Evolutionary conservation across 2,329 filamentous ascomycete genomes (phyloP).

Genomic region (Sordariomycetes sp.): DNA sequence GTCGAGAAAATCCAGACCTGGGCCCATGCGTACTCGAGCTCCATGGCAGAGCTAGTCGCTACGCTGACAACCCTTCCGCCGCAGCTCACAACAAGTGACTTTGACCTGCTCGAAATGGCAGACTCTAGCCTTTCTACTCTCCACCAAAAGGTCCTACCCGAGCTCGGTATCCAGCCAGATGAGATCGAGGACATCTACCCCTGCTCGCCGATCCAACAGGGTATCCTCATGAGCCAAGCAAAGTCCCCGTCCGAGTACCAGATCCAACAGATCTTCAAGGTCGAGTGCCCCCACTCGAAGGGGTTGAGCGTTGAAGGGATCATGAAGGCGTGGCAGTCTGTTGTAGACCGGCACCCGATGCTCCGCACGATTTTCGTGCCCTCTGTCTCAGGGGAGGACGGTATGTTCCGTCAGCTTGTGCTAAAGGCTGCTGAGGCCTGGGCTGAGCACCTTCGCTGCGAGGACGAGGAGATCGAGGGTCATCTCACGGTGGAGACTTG

Average conservation of each 20-base stretch:
- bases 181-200: constrained; percentile 21
- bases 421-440: neutral
- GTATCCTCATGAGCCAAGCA: constrained; percentile 19
- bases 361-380: neutral
- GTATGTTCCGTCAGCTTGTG: neutral
- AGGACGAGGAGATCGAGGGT: neutral
- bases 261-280: neutral
- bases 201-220: constrained; percentile 22
- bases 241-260: neutral
- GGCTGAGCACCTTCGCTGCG: neutral
- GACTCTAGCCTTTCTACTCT: neutral
- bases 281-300: neutral
- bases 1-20: no score
- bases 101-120: neutral
- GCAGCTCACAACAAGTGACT: neutral
- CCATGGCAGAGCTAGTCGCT: no score
- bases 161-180: constrained; percentile 7
- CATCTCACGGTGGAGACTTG: neutral
- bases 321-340: neutral
- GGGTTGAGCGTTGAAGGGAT: neutral
- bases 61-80: no score
- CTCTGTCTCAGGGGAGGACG: neutral
- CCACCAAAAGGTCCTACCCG: neutral
- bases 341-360: neutral
- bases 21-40: no score